phyloP scores from a whole-genome alignment of 371 early-diverging fungal species.

The Mortierella sp. region DNA sequence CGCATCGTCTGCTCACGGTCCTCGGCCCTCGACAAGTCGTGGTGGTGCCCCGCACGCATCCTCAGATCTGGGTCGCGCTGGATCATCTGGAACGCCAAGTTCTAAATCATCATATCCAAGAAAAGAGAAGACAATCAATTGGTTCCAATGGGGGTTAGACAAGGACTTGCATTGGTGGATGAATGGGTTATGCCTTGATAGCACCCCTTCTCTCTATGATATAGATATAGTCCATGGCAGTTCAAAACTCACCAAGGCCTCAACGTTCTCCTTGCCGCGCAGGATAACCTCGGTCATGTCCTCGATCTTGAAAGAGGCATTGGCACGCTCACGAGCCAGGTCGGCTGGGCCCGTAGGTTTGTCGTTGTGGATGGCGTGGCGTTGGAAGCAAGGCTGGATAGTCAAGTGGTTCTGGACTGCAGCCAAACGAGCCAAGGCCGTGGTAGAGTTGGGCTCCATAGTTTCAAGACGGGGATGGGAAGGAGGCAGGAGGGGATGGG shows the following conservation, averaged over 20 bases:
- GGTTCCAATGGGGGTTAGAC: neutral
- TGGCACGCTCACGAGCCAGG: slow-evolving; percentile 69
- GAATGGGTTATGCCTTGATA: neutral
- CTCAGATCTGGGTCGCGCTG: slow-evolving; percentile 73
- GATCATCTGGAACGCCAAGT: slow-evolving; percentile 64
- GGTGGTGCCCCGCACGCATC: slow-evolving; percentile 65
- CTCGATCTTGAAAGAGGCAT: slow-evolving; percentile 67
- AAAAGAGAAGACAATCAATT: no score
- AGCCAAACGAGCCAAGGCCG: slow-evolving; percentile 47
- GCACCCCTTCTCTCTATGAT: no score
- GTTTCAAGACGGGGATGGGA: neutral
- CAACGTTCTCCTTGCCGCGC: slow-evolving; percentile 64
- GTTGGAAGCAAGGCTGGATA: slow-evolving; percentile 53
- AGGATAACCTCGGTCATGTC: slow-evolving; percentile 61
- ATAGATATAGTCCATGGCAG: neutral
- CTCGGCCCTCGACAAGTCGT: slow-evolving; percentile 69
- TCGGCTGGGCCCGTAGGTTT: slow-evolving; percentile 61
- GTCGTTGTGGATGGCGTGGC: slow-evolving; percentile 49
- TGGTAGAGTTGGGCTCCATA: slow-evolving; percentile 25
- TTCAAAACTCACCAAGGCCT: slow-evolving; percentile 53
- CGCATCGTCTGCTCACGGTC: slow-evolving; percentile 77
- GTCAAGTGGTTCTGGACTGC: slow-evolving; percentile 53
- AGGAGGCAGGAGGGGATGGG: neutral
- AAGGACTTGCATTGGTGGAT: neutral
- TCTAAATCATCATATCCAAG: neutral